Evolutionary conservation across 192 early-diverging fungal genomes (phyloP), one percentile per base, ranked within the genome.

Genomic region (Linnemannia hyalina): DNA sequence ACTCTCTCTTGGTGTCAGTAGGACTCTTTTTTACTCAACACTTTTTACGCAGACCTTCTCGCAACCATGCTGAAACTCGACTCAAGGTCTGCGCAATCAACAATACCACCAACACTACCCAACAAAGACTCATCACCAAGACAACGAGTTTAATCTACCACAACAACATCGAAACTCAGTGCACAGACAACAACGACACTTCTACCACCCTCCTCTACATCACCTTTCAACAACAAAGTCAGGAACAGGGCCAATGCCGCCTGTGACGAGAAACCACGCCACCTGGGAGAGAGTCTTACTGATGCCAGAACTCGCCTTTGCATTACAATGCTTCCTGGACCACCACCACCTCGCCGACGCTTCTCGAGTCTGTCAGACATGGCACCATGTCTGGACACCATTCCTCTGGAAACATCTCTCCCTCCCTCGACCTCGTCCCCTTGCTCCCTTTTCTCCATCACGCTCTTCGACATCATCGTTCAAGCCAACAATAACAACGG

Each of bases 251-350:
- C 23, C n/a, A 57, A 26, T 26, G 23, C 8, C 55, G 16, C 9
- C n/a, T 18, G n/a, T 5, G n/a, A 57, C n/a, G 23, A 18, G 3
- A 26, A 26, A 23, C n/a, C 55, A 9, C 9, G n/a, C 55, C 55
- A 57, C 55, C 1, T 57, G 68, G 68, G 47, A 26, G 4, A 15
- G 35, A 20, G 29, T 81, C 22, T 15, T 81, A 5, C 68, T 41
- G 0, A 42, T 81, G 73, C 80, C 80, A 70, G 80, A 81, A 44
- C 68, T 81, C 26, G 80, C 63, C 20, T 36, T 41, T 29, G 80
- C 73, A 18, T 3, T 81, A 22, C 60, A 75, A 29, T 18, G 8
- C 42, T 75, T 63, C 16, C 73, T 81, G 18, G 47, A 54, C 36
- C 46, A 47, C 41, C 52, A 16, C 7, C 74, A 82, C 32, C 69